These are phyloP conservation scores for Penicillium canariense DNA, from an alignment of 495 filamentous ascomycete genomes.

Conservation along the genomic window DNA sequence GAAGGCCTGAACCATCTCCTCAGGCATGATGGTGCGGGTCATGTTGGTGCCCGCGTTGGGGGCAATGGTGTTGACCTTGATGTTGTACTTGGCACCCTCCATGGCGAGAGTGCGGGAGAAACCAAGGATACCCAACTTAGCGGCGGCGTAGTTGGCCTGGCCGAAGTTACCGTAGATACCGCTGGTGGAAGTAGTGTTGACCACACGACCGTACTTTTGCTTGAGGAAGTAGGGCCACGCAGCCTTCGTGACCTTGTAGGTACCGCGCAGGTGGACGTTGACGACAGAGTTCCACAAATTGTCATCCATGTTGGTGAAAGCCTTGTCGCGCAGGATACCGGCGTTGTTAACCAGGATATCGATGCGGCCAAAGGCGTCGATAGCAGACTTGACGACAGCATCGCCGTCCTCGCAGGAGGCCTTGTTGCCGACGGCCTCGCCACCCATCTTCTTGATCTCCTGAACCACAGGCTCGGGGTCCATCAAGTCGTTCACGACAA, in stretches of 20 bases:
- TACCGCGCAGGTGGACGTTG: conserved; percentile 89
- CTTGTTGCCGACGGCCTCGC: conserved; percentile 91
- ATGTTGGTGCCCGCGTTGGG: conserved; percentile 96
- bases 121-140: conserved; percentile 93
- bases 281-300: conserved; percentile 89
- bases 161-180: conserved; percentile 99
- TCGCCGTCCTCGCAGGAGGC: conserved; percentile 93
- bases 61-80: conserved; percentile 96
- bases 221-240: conserved; percentile 98
- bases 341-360: conserved; percentile 97
- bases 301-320: conserved; percentile 97
- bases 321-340: conserved; percentile 96
- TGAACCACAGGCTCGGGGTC: conserved; percentile 90
- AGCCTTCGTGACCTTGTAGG: conserved; percentile 96
- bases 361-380: conserved; percentile 90
- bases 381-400: conserved; percentile 84
- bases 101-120: conserved; percentile 90
- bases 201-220: conserved; percentile 95
- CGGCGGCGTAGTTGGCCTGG: conserved; percentile 95
- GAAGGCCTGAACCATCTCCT: conserved; percentile 98
- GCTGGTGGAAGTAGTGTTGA: conserved; percentile 95
- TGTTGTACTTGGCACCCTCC: conserved; percentile 97
- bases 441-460: conserved; percentile 87
- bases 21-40: conserved; percentile 92
- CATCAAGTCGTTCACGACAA: conserved; percentile 93